Evolutionary conservation across 306 rosid species (phyloP).

Genomic region (Rosa persica): DNA sequence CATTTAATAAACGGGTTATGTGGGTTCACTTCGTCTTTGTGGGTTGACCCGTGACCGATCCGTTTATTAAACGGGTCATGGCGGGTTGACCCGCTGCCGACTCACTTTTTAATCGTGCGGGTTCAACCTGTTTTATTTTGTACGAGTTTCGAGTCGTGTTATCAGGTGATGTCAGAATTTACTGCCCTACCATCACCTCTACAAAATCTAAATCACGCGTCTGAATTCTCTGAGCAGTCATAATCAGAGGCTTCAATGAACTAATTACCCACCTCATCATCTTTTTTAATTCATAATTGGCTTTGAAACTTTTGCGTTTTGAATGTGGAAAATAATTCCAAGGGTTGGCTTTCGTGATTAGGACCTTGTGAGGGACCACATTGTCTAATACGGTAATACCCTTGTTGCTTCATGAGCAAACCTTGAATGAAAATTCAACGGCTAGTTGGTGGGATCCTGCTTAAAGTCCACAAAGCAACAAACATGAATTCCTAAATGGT

Average conservation of each 20-base stretch:
- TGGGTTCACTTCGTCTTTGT: no score
- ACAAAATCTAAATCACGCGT: slow-evolving; percentile 16
- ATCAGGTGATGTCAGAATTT: no score
- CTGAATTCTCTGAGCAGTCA: slow-evolving; percentile 24
- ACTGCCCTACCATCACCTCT: slow-evolving; percentile 10
- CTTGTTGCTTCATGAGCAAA: slow-evolving; percentile 24
- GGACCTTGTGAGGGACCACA: slow-evolving; percentile 43
- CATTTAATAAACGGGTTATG: no score
- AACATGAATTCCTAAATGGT: slow-evolving; percentile 29
- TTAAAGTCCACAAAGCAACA: slow-evolving; percentile 75
- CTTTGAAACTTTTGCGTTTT: slow-evolving; percentile 6
- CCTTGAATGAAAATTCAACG: slow-evolving; percentile 47
- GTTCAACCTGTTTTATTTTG: no score
- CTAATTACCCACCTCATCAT: slow-evolving; percentile 21
- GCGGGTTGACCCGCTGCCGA: no score
- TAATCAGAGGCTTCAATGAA: background rate
- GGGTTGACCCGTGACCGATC: no score
- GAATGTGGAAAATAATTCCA: slow-evolving; percentile 16
- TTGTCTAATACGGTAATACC: slow-evolving; percentile 9
- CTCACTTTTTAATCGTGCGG: no score
- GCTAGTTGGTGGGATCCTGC: slow-evolving; percentile 66
- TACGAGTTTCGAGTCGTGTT: no score
- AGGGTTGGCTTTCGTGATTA: slow-evolving; percentile 11
- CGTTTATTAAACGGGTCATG: no score
- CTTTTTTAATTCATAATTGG: background rate